Conservation (phyloP, 345 rosid genomes). For the Aquilaria sinensis region DNA sequence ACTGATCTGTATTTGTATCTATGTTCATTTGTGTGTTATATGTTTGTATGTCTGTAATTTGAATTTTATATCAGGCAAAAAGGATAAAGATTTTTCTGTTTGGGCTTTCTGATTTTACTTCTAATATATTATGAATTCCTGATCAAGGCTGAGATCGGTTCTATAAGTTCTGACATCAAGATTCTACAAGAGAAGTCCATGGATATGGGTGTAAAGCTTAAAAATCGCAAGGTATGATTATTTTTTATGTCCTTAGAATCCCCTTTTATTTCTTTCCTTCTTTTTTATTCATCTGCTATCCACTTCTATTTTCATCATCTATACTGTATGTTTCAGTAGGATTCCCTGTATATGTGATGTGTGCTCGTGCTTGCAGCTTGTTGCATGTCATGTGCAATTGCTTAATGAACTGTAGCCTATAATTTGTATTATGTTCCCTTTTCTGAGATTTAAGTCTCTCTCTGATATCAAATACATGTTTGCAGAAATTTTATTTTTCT, state of each 20-base stretch:
- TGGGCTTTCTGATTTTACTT: background rate
- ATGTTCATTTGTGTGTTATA: background rate
- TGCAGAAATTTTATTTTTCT: background rate
- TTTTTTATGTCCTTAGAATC: background rate
- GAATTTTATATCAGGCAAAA: no score
- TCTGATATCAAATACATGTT: no score
- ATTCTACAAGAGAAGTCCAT: slow-evolving; percentile 97
- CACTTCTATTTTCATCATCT: background rate
- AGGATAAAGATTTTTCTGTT: no score
- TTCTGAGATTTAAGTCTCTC: no score
- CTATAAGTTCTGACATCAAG: slow-evolving; percentile 95
- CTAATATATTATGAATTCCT: slow-evolving; percentile 10
- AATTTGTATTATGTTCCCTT: no score
- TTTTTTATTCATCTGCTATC: background rate
- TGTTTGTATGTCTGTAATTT: no score
- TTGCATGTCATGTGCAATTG: no score
- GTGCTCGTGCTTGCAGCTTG: no score
- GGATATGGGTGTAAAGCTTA: slow-evolving; percentile 99
- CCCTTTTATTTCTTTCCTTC: background rate
- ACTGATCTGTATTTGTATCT: background rate
- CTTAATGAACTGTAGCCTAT: no score
- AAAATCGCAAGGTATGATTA: slow-evolving; percentile 83
- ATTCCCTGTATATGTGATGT: no score
- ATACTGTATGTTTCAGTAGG: no score
- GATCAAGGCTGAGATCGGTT: slow-evolving; percentile 84